Conservation (phyloP, 345 rosid genomes). For the Raphanus raphanistrum region DNA sequence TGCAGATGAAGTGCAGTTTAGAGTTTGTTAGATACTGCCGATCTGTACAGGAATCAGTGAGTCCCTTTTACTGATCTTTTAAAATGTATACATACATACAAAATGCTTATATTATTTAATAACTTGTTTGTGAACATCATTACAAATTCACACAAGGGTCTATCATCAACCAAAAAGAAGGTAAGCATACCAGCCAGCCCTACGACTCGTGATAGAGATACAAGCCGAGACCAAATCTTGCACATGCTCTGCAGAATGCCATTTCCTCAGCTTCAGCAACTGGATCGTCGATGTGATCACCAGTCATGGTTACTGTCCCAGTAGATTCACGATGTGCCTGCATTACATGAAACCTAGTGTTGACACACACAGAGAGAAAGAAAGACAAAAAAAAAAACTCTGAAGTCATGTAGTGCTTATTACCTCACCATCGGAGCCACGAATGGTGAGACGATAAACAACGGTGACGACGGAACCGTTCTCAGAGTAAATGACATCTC, state of each 20-base stretch:
- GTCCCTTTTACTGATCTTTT: no score
- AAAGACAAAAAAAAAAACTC: background rate
- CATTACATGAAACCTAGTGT: background rate
- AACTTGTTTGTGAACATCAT: conserved; percentile 6
- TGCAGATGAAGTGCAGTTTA: no score
- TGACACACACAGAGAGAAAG: background rate
- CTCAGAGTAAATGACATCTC: conserved; percentile 88
- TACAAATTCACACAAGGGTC: conserved; percentile 5
- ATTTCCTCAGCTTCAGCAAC: conserved; percentile 94
- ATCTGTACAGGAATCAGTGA: no score
- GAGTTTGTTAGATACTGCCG: no score
- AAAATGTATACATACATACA: no score
- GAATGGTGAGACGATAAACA: conserved; percentile 85
- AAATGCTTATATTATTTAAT: background rate
- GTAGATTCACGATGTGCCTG: conserved; percentile 95
- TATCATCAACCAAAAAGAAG: background rate
- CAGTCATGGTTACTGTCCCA: conserved; percentile 64
- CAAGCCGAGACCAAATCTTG: conserved; percentile 94
- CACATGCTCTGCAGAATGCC: conserved; percentile 93
- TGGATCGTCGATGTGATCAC: conserved; percentile 52
- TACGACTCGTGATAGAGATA: conserved; percentile 82
- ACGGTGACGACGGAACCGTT: conserved; percentile 85
- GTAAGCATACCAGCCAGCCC: conserved; percentile 7
- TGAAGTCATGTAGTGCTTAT: background rate
- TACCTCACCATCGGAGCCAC: conserved; percentile 98